Evolutionary conservation across 768 basidiomycete genomes (phyloP).

Genomic region (Pholiota molesta): DNA sequence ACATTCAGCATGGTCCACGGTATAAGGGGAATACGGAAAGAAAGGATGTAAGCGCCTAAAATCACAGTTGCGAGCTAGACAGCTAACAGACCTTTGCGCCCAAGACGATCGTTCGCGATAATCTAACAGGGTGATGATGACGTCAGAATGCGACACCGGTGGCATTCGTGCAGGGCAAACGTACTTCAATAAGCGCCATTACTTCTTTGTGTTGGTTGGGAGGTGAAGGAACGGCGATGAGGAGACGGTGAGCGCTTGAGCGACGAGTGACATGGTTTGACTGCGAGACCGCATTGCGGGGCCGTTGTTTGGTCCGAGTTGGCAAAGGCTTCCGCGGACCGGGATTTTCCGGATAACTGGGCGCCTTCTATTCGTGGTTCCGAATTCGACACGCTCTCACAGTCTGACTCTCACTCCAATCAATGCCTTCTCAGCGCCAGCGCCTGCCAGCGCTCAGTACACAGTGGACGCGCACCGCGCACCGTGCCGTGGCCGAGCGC

Average conservation of each 20-base stretch:
- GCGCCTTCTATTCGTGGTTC: not conserved
- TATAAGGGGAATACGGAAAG: not conserved
- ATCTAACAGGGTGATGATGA: conserved; percentile 48
- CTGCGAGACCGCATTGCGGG: not conserved
- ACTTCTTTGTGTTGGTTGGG: no score
- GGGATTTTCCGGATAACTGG: not conserved
- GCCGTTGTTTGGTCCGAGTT: not conserved
- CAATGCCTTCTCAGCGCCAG: no score
- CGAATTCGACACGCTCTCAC: no score
- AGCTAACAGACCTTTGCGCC: conserved; percentile 74
- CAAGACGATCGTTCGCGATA: conserved; percentile 95
- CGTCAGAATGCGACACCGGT: not conserved
- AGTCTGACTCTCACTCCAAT: no score
- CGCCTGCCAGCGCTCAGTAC: no score
- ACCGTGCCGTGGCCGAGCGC: no score
- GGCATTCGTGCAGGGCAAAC: conserved; percentile 8
- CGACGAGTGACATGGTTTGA: not conserved
- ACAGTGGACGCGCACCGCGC: no score
- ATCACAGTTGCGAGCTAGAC: not conserved
- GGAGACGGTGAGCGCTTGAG: not conserved
- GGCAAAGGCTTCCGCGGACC: not conserved
- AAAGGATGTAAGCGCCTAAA: conserved; percentile 10
- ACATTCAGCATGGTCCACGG: not conserved
- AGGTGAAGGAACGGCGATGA: not conserved
- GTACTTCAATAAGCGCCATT: conserved; percentile 62